Conservation (phyloP, 306 rosid genomes). For the Betula pendula region DNA sequence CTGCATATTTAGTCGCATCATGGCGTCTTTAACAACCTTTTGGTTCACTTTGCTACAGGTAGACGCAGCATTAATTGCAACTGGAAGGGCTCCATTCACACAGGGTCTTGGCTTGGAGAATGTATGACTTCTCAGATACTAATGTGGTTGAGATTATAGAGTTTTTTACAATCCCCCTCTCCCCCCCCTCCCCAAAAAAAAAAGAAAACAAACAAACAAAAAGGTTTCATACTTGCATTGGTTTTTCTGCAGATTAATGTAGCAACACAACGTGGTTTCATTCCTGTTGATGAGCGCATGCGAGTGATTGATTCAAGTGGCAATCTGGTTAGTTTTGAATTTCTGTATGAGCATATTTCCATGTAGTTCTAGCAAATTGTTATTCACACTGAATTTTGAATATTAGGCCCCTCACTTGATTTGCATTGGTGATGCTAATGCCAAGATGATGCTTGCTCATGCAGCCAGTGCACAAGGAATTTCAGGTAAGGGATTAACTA, state of each 20-base stretch:
- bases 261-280: conserved; percentile 79
- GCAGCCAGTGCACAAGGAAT: conserved; percentile 99
- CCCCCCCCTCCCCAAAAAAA: too few relatives aligned
- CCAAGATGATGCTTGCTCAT: conserved; percentile 99
- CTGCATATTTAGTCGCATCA: conserved; percentile 11
- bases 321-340: conserved; percentile 61
- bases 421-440: conserved; percentile 97
- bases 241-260: conserved; percentile 69
- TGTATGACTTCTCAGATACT: conserved; percentile 49
- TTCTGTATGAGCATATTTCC: conserved; percentile 21
- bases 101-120: conserved; percentile 93
- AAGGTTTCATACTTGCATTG: conserved; percentile 4
- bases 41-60: conserved; percentile 58
- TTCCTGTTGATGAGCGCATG: conserved; percentile 96
- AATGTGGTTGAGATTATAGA: conserved; percentile 16
- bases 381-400: conserved; percentile 34
- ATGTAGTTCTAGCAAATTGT: conserved; percentile 17
- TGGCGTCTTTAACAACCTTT: conserved; percentile 19
- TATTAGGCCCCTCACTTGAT: conserved; percentile 78
- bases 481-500: conserved; percentile 51
- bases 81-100: conserved; percentile 98
- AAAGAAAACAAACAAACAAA: conserved; percentile 1
- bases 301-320: conserved; percentile 75
- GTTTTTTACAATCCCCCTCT: not conserved
- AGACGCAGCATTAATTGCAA: conserved; percentile 94